These are phyloP conservation scores for Usnea hakonensis DNA, from an alignment of 495 filamentous ascomycete genomes.

Conservation along the genomic window DNA sequence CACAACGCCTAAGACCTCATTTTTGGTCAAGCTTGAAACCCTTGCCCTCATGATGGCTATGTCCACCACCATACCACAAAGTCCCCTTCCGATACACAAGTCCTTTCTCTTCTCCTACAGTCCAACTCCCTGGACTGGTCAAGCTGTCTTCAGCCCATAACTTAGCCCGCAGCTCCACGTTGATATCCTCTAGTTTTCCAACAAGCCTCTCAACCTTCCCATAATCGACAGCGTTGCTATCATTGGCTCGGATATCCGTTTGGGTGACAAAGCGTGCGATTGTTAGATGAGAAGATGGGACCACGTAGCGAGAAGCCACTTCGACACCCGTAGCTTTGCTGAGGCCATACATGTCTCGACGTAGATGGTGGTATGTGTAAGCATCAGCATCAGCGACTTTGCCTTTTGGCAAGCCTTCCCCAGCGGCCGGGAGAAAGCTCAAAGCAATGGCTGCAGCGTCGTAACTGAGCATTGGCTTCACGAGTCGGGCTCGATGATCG, in stretches of 20 bases:
- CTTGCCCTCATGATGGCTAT: constrained; percentile 53
- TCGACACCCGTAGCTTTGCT: constrained; percentile 48
- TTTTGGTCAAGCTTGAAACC: constrained; percentile 32
- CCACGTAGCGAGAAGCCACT: constrained; percentile 68
- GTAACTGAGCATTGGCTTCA: constrained; percentile 76
- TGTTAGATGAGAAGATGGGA: constrained; percentile 83
- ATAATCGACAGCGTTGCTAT: constrained; percentile 28
- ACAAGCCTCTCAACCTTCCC: constrained; percentile 53
- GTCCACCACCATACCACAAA: constrained; percentile 80
- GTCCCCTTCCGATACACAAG: constrained; percentile 60
- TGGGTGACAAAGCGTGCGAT: constrained; percentile 69
- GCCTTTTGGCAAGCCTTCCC: constrained; percentile 35
- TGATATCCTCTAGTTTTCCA: constrained; percentile 63
- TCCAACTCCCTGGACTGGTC: constrained; percentile 48
- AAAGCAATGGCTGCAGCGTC: constrained; percentile 79
- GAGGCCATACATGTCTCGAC: constrained; percentile 64
- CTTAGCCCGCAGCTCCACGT: constrained; percentile 56
- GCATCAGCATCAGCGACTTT: constrained; percentile 35
- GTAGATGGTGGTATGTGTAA: constrained; percentile 87
- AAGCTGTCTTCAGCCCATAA: constrained; percentile 52
- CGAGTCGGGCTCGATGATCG: constrained; percentile 57
- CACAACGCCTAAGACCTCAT: not conserved
- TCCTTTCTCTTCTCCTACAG: constrained; percentile 69
- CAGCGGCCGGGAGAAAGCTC: constrained; percentile 72
- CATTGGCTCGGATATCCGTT: constrained; percentile 34